Conservation (phyloP, 768 basidiomycete genomes). For the Tylopilus subfusipes region DNA sequence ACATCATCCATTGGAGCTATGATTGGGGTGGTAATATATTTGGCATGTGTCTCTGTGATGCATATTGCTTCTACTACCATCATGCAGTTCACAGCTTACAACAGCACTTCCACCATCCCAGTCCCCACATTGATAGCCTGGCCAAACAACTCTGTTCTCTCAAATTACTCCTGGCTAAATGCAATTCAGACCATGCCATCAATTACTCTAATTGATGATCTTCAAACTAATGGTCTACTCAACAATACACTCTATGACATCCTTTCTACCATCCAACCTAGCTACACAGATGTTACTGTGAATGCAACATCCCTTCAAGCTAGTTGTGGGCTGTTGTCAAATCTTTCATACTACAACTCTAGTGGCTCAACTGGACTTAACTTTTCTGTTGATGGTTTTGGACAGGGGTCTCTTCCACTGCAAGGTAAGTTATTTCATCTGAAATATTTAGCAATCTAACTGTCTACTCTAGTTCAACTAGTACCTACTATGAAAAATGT, state of each 20-base stretch:
- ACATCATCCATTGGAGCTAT: not conserved
- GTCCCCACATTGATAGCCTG: not conserved
- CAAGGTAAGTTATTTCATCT: not conserved
- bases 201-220: not conserved
- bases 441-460: too few species aligned
- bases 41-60: constrained; percentile 15
- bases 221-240: constrained; percentile 5
- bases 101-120: not conserved
- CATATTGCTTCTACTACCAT: constrained; percentile 22
- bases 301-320: not conserved
- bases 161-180: not conserved
- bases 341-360: not conserved
- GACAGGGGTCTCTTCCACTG: not conserved
- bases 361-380: too few species aligned
- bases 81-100: constrained; percentile 12
- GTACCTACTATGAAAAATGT: too few species aligned
- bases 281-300: constrained; percentile 1
- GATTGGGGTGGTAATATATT: constrained; percentile 10
- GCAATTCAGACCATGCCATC: not conserved
- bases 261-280: not conserved
- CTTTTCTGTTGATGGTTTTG: not conserved
- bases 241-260: constrained; percentile 10
- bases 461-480: too few species aligned
- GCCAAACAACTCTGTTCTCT: constrained; percentile 6
- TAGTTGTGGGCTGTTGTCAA: constrained; percentile 1